Evolutionary conservation across 2,329 filamentous ascomycete species (phyloP).

Genomic region (Colletotrichum higginsianum): DNA sequence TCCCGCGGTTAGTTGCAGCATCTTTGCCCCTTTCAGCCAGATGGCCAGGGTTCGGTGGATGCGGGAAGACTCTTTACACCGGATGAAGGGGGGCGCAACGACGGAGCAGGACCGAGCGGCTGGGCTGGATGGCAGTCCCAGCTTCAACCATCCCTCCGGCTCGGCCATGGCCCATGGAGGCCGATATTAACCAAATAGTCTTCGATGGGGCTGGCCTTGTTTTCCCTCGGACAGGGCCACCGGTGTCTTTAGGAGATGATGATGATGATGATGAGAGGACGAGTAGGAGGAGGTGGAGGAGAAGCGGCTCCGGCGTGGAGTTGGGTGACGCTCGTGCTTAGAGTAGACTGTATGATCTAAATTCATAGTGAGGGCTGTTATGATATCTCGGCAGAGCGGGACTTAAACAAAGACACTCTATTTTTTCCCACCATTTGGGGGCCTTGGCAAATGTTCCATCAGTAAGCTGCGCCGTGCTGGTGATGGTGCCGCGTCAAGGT

Average conservation of each 20-base stretch:
- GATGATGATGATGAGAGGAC: no score
- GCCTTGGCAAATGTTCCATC: not conserved
- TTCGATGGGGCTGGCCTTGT: conserved; percentile 4
- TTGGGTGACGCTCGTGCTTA: not conserved
- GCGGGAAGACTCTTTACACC: not conserved
- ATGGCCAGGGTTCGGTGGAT: not conserved
- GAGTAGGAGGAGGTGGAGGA: not conserved
- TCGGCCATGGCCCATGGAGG: conserved; percentile 1
- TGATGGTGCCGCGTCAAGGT: conserved; percentile 5
- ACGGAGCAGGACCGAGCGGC: not conserved
- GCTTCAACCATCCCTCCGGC: conserved; percentile 7
- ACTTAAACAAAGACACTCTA: not conserved
- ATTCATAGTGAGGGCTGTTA: not conserved
- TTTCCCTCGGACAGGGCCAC: conserved; percentile 13
- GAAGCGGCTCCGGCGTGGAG: conserved; percentile 5
- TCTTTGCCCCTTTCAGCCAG: not conserved
- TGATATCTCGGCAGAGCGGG: conserved; percentile 18
- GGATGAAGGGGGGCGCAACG: not conserved
- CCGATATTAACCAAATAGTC: not conserved
- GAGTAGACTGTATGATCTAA: not conserved
- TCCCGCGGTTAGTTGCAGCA: not conserved
- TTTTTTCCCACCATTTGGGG: conserved; percentile 16
- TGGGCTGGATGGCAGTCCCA: not conserved
- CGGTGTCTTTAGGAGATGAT: not conserved
- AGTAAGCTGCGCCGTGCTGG: not conserved